These are phyloP conservation scores for Gloeophyllum trabeum DNA, from an alignment of 768 basidiomycete genomes.

Conservation along the genomic window DNA sequence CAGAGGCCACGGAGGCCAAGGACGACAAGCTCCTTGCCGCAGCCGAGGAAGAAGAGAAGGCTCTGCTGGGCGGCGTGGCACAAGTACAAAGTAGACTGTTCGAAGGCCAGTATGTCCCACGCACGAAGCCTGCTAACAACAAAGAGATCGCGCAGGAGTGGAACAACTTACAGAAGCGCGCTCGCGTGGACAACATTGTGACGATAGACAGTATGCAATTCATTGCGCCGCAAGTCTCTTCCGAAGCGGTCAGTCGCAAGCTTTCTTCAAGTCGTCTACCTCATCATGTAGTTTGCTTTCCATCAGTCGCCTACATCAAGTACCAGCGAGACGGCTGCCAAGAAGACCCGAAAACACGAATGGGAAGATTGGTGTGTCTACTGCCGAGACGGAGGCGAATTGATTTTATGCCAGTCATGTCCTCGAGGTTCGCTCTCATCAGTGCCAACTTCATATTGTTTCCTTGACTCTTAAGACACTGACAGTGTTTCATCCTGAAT, in stretches of 20 bases:
- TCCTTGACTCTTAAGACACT: neutral
- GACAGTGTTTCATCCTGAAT: slow-evolving; percentile 42
- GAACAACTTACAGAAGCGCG: slow-evolving; percentile 34
- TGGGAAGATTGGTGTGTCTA: slow-evolving; percentile 48
- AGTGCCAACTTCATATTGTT: too few species aligned
- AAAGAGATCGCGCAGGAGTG: slow-evolving; percentile 34
- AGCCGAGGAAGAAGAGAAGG: slow-evolving; percentile 42
- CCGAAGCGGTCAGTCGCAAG: slow-evolving; percentile 16
- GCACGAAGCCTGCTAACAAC: slow-evolving; percentile 20
- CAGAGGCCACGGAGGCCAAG: slow-evolving; percentile 9
- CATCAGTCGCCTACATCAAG: neutral
- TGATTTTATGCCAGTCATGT: slow-evolving; percentile 35
- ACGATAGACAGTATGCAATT: slow-evolving; percentile 24
- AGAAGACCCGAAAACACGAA: slow-evolving; percentile 25
- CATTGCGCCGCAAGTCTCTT: slow-evolving; percentile 17
- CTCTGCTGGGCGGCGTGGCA: slow-evolving; percentile 41
- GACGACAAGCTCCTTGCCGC: slow-evolving; percentile 21
- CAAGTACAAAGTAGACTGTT: slow-evolving; percentile 48
- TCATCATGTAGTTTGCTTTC: neutral
- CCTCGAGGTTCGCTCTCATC: slow-evolving; percentile 40
- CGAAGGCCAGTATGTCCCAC: slow-evolving; percentile 31
- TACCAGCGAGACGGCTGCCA: slow-evolving; percentile 7
- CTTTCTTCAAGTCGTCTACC: neutral
- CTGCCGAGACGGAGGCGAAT: slow-evolving; percentile 48
- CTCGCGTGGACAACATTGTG: slow-evolving; percentile 26